Percentiles rank a stretch among this genome's conserved stretches.
Evolutionary conservation across 805 yeast genomes (phyloP).

Genomic region (Candida sanyiensis): DNA sequence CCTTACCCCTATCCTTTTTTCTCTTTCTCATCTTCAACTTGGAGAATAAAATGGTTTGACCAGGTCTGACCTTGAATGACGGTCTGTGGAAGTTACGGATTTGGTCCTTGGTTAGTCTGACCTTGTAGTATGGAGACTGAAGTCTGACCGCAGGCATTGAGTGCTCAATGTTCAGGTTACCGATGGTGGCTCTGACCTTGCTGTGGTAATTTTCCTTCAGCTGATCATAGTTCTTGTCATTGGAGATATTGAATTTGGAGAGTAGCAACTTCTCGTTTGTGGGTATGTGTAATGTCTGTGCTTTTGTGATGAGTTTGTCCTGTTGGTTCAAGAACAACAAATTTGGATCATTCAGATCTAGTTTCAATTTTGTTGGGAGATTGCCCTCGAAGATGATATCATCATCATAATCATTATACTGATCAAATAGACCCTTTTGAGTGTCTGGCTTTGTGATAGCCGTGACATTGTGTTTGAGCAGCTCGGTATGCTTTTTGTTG

Average conservation of each 20-base stretch:
- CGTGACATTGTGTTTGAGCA: no score
- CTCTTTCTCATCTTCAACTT: conserved; percentile 73
- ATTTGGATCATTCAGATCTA: conserved; percentile 87
- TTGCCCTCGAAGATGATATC: conserved; percentile 73
- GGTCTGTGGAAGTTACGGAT: conserved; percentile 79
- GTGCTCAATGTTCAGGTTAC: conserved; percentile 87
- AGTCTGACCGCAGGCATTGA: conserved; percentile 79
- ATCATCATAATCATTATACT: conserved; percentile 49
- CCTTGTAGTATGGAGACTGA: conserved; percentile 89
- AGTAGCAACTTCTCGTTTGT: conserved; percentile 48
- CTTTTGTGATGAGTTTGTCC: conserved; percentile 14
- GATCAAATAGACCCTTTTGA: conserved; percentile 3
- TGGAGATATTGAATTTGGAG: conserved; percentile 74
- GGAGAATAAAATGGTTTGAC: conserved; percentile 68
- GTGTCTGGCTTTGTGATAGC: conserved; percentile 5
- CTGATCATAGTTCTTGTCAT: conserved; percentile 80
- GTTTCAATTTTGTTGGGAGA: conserved; percentile 34
- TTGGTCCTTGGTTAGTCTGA: conserved; percentile 58
- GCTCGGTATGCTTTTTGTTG: not conserved
- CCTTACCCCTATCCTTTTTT: conserved; percentile 85
- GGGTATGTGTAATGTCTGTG: conserved; percentile 35
- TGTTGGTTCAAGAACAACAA: conserved; percentile 56
- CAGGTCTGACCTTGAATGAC: conserved; percentile 68
- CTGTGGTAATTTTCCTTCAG: conserved; percentile 83
- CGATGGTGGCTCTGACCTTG: conserved; percentile 87